Evolutionary conservation across 139 green algal genomes (phyloP).

Genomic region (Chlamydomonas sphaeroides): DNA sequence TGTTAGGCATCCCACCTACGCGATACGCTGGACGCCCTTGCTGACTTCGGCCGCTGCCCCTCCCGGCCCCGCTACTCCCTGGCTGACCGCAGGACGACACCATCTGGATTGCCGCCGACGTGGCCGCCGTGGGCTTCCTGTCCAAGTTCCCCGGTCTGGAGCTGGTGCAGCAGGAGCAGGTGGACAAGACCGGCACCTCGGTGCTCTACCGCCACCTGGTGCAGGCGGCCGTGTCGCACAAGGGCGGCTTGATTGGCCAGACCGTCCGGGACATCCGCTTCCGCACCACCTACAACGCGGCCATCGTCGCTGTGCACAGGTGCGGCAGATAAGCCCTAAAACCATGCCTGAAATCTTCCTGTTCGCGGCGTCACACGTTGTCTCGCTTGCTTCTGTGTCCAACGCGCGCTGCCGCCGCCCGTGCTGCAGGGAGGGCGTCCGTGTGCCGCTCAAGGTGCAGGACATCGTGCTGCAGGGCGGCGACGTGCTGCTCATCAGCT

Average conservation of each 20-base stretch:
- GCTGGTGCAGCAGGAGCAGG: conserved; percentile 25
- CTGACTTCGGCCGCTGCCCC: no score
- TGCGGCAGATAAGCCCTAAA: no score
- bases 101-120: conserved; percentile 13
- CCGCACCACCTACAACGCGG: conserved; percentile 78
- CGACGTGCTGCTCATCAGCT: conserved; percentile 75
- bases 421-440: conserved; percentile 32
- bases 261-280: conserved; percentile 74
- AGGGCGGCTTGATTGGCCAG: conserved; percentile 31
- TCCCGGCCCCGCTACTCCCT: no score
- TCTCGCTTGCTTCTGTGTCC: no score
- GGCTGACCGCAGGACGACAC: conserved; percentile 45
- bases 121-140: conserved; percentile 26
- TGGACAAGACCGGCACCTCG: conserved; percentile 36
- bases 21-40: no score
- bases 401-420: no score
- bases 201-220: conserved; percentile 44
- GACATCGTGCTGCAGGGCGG: conserved; percentile 74
- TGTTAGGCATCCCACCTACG: no score
- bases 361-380: no score
- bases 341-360: no score
- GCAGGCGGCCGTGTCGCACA: conserved; percentile 40
- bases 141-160: conserved; percentile 26
- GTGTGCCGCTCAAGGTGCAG: conserved; percentile 52
- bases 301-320: conserved; percentile 81